A percentile compares a stretch with the other conserved stretches of the same genome.
Evolutionary conservation across 192 early-diverging fungal genomes (phyloP).

Genomic region (Podila minutissima): DNA sequence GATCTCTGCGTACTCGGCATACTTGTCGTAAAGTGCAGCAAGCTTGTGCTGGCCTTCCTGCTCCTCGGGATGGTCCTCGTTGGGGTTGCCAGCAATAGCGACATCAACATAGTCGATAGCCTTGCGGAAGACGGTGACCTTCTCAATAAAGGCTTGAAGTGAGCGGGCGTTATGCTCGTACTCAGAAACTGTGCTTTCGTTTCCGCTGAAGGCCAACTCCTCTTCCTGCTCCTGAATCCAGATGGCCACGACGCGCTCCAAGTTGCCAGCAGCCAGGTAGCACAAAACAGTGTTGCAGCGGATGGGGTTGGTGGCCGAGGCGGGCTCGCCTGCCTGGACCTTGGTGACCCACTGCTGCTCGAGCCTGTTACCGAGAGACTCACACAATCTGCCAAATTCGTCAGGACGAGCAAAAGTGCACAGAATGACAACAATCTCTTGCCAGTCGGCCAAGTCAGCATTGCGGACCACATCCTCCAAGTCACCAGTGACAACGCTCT

Average conservation of each 20-base stretch:
- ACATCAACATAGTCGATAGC: constrained; percentile 93
- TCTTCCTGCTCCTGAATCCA: constrained; percentile 79
- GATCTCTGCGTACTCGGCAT: constrained; percentile 86
- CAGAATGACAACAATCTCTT: constrained; percentile 90
- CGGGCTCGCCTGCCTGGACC: constrained; percentile 20
- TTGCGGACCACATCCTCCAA: constrained; percentile 82
- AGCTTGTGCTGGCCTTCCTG: constrained; percentile 58
- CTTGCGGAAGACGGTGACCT: constrained; percentile 92
- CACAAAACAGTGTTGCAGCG: constrained; percentile 81
- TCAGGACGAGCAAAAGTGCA: constrained; percentile 94
- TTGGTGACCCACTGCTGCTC: constrained; percentile 56
- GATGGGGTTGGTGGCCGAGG: constrained; percentile 19
- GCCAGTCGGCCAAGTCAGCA: constrained; percentile 87
- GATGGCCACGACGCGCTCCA: constrained; percentile 83
- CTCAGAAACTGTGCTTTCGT: constrained; percentile 31
- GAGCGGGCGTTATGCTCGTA: constrained; percentile 61
- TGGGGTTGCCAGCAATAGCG: constrained; percentile 60
- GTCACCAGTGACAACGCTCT: constrained; percentile 84
- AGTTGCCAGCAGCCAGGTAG: constrained; percentile 82
- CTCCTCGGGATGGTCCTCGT: constrained; percentile 45
- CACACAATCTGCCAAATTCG: constrained; percentile 78
- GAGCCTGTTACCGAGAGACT: constrained; percentile 71
- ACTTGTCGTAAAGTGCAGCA: constrained; percentile 83
- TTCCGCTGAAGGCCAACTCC: constrained; percentile 38
- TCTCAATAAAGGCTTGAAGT: constrained; percentile 87